Evolutionary conservation across 129 eudicot species (phyloP), one percentile per base, ranked within the genome.

Genomic region (Rutidosis leptorrhynchoides): DNA sequence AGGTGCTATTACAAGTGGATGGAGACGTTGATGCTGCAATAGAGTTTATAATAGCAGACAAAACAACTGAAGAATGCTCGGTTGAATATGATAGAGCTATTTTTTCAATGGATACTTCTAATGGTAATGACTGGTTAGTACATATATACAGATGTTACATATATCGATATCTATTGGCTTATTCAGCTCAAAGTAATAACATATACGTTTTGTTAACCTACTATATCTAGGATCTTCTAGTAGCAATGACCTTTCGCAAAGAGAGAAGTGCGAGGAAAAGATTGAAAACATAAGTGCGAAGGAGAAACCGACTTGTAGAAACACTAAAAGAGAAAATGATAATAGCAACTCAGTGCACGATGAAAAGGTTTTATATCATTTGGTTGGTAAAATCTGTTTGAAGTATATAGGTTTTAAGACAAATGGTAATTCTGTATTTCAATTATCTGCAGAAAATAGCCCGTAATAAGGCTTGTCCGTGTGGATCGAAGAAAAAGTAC

Each of bases 401-500:
- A 20, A 17, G 55, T 35, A 9, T 35, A 9, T 35, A 9, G 12
- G 14, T n/a, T 54, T 8, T 37, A 3, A 5, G 7, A 25, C 61
- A 51, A 28, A 57, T 37, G 23, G 25, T 46, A 20, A 25, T 27
- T 12, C 40, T 43, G 4, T 40, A 9, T 65, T 51, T 71, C 2
- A 14, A 66, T 71, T 45, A 16, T 42, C 58, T 58, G 72, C 85
- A 85, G 97, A 83, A 79, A 68, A 75, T 91, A 59, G 65, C 95
- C 22, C 81, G 98, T 70, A 92, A 88, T 75, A 92, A 92, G 78
- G 71, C 77, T 1, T 92, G 98, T 67, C 96, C 96, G 11, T 92
- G 96, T 78, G 98, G 98, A 53, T 92, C 98, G 24, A 85, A 81
- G 75, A 88, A 88, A 90, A 92, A 92, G 71, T 83, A 87, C 82